Evolutionary conservation across 176 grass and related monocot species (phyloP), one percentile per base, ranked within the genome.

Genomic region (Pharus latifolius): DNA sequence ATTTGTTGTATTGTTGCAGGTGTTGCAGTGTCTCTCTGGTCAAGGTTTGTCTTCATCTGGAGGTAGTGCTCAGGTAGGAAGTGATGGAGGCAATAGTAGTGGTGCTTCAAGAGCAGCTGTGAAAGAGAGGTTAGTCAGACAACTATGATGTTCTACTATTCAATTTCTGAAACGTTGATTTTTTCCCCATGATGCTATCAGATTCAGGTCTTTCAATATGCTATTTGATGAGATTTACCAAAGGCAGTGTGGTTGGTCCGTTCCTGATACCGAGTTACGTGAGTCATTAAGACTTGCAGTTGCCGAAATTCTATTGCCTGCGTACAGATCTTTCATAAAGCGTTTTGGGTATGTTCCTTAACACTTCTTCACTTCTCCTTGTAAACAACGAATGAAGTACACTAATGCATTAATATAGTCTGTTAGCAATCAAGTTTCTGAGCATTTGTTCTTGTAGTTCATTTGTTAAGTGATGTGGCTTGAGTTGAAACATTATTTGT

Each of bases 181-280:
- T 30, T 46, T 13, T 15, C 31, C 16, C 31, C 40, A 3, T 66
- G 40, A 34, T 68, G 42, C 10, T 40, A 85, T 70, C 81, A 99
- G 95, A 78, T 94, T 99, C 77, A 84, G 75, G 72, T 87, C 84
- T 73, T 99, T 99, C 70, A 94, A 88, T 49, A 7, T 76, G 16
- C 75, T 91, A 61, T 93, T 99, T 46, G 95, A 99, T 31, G 95
- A 99, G 78, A 83, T 88, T 19, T 87, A 94, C 44, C 95, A 94
- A 78, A 93, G 83, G 62, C 95, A 99, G 26, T 83, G 84, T 80
- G 84, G 88, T 24, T 99, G 95, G 90, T 83, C 90, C 0, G 90
- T 99, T 53, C 95, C 95, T 68, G 95, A 99, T 69, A 85, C 84
- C 16, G 90, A 99, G 48, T 64, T 99, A 53, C 75, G 90, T 0